These are phyloP conservation scores for Brettanomyces nanus DNA, from an alignment of 805 yeast species.

Conservation along the genomic window DNA sequence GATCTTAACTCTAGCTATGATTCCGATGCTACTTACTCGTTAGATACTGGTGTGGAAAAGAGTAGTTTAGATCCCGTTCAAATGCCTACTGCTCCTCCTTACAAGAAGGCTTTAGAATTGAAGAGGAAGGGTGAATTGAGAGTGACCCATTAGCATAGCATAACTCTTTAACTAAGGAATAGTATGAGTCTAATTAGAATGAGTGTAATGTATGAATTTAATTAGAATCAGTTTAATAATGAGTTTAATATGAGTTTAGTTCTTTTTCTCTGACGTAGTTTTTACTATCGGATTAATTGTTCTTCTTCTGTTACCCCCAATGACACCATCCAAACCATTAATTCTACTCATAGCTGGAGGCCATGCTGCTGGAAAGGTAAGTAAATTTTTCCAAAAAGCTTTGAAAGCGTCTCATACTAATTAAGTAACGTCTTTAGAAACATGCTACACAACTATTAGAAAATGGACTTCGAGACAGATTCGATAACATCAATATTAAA, in stretches of 20 bases:
- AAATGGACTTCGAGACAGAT: constrained; percentile 16
- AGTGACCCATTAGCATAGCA: too few relatives aligned
- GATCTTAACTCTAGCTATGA: constrained; percentile 72
- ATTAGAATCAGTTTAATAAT: too few relatives aligned
- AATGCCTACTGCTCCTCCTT: constrained; percentile 94
- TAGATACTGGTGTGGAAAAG: constrained; percentile 30
- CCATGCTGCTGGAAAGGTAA: constrained; percentile 28
- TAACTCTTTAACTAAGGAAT: too few relatives aligned
- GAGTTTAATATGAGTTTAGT: too few relatives aligned
- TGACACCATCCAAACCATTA: not conserved
- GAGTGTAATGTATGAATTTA: too few relatives aligned
- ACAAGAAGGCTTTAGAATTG: constrained; percentile 82
- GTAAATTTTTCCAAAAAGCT: too few relatives aligned
- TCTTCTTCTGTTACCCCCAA: not conserved
- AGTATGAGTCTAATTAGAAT: too few relatives aligned
- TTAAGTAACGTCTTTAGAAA: constrained; percentile 17
- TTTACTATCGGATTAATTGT: too few relatives aligned
- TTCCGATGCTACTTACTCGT: constrained; percentile 87
- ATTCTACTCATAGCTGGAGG: constrained; percentile 28
- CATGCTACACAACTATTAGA: constrained; percentile 16
- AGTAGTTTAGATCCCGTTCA: constrained; percentile 84
- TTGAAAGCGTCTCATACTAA: too few relatives aligned
- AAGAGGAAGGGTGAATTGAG: too few relatives aligned
- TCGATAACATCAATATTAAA: constrained; percentile 11
- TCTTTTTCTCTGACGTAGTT: too few relatives aligned